Conservation (phyloP, 305 asterid species). For the Rubia balearica region DNA sequence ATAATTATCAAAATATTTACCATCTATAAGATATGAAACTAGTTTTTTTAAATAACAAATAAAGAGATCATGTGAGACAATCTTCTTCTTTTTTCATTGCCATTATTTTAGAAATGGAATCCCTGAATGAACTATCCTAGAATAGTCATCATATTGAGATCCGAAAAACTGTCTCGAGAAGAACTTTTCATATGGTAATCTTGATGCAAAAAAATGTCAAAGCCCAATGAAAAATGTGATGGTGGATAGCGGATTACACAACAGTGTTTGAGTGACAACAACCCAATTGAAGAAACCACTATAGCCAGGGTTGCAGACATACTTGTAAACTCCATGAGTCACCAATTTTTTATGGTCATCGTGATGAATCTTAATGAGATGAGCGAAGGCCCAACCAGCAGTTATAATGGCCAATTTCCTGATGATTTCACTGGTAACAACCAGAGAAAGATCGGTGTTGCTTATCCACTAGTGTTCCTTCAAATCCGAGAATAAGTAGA, state of each 20-base stretch:
- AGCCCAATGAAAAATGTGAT: conserved; percentile 54
- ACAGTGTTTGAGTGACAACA: conserved; percentile 74
- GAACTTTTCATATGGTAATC: conserved; percentile 76
- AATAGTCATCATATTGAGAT: conserved; percentile 54
- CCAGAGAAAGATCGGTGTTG: conserved; percentile 56
- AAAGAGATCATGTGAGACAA: too few species aligned
- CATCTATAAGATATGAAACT: too few species aligned
- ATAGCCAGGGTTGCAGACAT: conserved; percentile 72
- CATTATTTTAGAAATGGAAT: conserved; percentile 66
- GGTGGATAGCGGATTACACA: conserved; percentile 66
- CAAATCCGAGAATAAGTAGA: conserved; percentile 53
- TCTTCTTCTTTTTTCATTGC: background rate
- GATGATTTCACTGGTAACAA: conserved; percentile 61
- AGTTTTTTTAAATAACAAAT: too few species aligned
- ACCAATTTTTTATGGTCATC: conserved; percentile 64
- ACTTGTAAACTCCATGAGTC: conserved; percentile 57
- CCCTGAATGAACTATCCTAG: conserved; percentile 52
- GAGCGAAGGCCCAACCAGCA: conserved; percentile 80
- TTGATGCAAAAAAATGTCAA: conserved; percentile 56
- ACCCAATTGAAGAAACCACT: conserved; percentile 87
- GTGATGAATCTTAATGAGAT: conserved; percentile 52
- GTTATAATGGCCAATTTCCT: conserved; percentile 74
- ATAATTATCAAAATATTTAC: too few species aligned
- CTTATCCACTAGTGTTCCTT: conserved; percentile 67
- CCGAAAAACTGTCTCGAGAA: conserved; percentile 71